Conservation (phyloP, 2,329 filamentous ascomycete genomes). For the Lachnellula arida region DNA sequence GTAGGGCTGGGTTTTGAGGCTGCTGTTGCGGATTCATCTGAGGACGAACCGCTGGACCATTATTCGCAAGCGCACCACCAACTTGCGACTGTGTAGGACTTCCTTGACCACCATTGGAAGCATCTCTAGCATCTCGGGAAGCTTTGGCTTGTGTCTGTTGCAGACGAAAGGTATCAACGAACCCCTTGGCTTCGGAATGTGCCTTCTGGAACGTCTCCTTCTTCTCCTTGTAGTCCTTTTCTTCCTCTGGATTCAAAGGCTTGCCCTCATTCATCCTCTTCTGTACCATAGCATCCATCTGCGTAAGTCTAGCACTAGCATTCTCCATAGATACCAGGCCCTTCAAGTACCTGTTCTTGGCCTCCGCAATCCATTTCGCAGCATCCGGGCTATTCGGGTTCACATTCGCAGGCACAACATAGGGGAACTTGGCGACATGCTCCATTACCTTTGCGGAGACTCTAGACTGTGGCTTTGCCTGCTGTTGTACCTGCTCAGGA, state of each 20-base stretch:
- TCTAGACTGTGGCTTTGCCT: slow-evolving; percentile 15
- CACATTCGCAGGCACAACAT: slow-evolving; percentile 40
- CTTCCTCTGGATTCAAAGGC: slow-evolving; percentile 43
- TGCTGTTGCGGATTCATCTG: slow-evolving; percentile 28
- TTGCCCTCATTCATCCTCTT: slow-evolving; percentile 41
- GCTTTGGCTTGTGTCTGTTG: slow-evolving; percentile 23
- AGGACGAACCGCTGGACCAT: slow-evolving; percentile 22
- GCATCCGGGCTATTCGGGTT: slow-evolving; percentile 40
- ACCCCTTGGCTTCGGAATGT: slow-evolving; percentile 44
- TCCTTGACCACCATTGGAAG: slow-evolving; percentile 24
- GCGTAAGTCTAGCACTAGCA: slow-evolving; percentile 37
- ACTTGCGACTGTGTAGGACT: slow-evolving; percentile 21
- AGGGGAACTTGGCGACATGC: slow-evolving; percentile 46
- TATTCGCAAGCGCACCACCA: slow-evolving; percentile 6
- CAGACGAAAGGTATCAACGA: slow-evolving; percentile 44
- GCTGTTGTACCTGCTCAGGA: slow-evolving; percentile 8
- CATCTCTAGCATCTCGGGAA: slow-evolving; percentile 23
- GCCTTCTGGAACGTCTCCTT: slow-evolving; percentile 42
- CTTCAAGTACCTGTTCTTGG: slow-evolving; percentile 43
- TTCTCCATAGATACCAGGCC: slow-evolving; percentile 48
- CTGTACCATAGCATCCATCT: slow-evolving; percentile 40
- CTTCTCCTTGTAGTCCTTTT: slow-evolving; percentile 40
- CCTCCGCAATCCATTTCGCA: slow-evolving; percentile 44
- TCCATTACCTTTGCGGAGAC: slow-evolving; percentile 35
- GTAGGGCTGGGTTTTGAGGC: slow-evolving; percentile 25